Percentiles rank a stretch among this genome's conserved stretches.
Conservation (phyloP, 805 yeast genomes). For the Candida loeiensis region DNA sequence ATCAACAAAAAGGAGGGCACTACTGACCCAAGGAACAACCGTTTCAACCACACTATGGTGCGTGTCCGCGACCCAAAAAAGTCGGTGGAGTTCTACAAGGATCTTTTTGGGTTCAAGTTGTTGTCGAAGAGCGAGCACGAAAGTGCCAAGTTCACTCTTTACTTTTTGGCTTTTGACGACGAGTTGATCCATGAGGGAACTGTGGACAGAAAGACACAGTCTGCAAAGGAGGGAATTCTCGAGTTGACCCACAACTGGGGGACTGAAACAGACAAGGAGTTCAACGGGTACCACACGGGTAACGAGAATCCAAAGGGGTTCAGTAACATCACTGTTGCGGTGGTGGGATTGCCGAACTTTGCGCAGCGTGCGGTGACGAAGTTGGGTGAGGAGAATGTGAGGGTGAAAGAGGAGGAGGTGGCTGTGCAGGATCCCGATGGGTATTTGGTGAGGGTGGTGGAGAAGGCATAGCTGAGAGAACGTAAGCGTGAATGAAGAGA, state of each 20-base stretch:
- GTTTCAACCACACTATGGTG: slow-evolving; percentile 88
- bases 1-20: slow-evolving; percentile 37
- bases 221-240: slow-evolving; percentile 61
- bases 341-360: slow-evolving; percentile 51
- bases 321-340: slow-evolving; percentile 77
- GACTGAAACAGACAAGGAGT: slow-evolving; percentile 75
- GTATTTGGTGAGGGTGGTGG: slow-evolving; percentile 4
- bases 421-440: slow-evolving; percentile 7
- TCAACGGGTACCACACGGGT: slow-evolving; percentile 73
- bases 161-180: slow-evolving; percentile 75
- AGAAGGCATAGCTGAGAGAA: neutral
- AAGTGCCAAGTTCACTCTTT: slow-evolving; percentile 76
- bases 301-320: slow-evolving; percentile 77
- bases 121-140: slow-evolving; percentile 53
- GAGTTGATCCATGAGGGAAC: slow-evolving; percentile 42
- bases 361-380: slow-evolving; percentile 50
- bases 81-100: slow-evolving; percentile 74
- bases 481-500: neutral
- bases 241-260: slow-evolving; percentile 97
- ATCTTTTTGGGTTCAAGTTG: slow-evolving; percentile 77
- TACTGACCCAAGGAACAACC: slow-evolving; percentile 40
- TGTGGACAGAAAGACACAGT: slow-evolving; percentile 29
- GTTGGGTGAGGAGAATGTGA: slow-evolving; percentile 20
- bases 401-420: neutral
- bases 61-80: slow-evolving; percentile 80